Base-by-base conservation (phyloP, 208 protist species). In the Porcisia deanei region DNA sequence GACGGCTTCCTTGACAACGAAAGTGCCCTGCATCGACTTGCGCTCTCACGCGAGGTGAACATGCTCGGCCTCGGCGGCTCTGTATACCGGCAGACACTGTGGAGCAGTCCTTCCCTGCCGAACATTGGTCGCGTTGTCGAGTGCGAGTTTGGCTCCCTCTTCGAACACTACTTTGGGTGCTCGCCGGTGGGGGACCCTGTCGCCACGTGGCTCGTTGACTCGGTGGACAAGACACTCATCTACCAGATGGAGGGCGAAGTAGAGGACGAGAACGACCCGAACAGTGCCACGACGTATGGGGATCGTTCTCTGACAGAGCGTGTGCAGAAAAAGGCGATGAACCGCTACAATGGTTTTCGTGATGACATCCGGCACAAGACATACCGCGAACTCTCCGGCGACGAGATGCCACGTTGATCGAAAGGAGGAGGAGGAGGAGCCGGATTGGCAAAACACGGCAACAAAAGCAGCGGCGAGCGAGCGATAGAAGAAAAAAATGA, bases 261-360 rank as follows among this genome's bases (percentile, higher is more conserved):
- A 61, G 93, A 97, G 83, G 93, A 97, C 58, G 93, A 97, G 76
- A 97, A 97, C 67, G 93, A 97, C 41, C 93, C 90, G 45, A 92
- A 94, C 85, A 94, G 89, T 80, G 89, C 88, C n/a, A 93, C 90
- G 43, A 97, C 88, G 45, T 94, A 93, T 58, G 92, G 90, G 8
- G 90, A 96, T 65, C 88, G 90, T 20, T 92, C 87, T 5, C 74
- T 96, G 45, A 93, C 87, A 6, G 91, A 93, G 75, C 83, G 93
- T 0, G 91, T 97, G 71, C 90, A 94, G 86, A 95, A 95, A 68
- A 97, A 95, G 86, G 93, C 93, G 43, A 97, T 97, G 93, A 97
- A 97, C 71, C 84, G 93, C 0, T 95, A 95, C 73, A 92, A 94
- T 80, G 83, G 79, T 9, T 97, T 97, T 63, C 85, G 93, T 18